phyloP scores from a whole-genome alignment of 192 early-diverging fungal species.

The Coemansia sp. region DNA sequence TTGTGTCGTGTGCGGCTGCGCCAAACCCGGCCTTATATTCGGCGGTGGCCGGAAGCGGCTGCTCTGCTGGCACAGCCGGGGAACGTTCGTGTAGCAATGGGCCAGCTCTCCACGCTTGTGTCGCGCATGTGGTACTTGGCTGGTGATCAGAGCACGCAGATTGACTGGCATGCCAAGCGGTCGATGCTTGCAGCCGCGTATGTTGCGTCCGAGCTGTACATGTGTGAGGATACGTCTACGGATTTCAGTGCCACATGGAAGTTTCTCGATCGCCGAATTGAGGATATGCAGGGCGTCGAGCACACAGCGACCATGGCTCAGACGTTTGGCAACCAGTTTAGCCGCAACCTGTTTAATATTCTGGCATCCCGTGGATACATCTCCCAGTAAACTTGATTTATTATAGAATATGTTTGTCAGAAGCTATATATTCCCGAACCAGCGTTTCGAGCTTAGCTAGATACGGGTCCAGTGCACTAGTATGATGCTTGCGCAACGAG shows the following conservation, averaged over 20 bases:
- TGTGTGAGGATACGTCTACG: conserved; percentile 85
- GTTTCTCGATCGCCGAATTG: conserved; percentile 80
- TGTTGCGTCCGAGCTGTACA: conserved; percentile 85
- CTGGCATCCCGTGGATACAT: conserved; percentile 41
- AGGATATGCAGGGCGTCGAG: conserved; percentile 65
- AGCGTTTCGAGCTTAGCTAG: conserved; percentile 58
- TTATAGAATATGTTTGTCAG: not conserved
- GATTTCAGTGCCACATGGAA: conserved; percentile 68
- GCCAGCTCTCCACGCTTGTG: conserved; percentile 67
- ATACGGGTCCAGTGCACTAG: conserved; percentile 59
- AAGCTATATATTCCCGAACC: conserved; percentile 23
- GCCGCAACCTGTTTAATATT: conserved; percentile 50
- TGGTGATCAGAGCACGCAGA: conserved; percentile 77
- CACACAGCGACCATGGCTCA: conserved; percentile 15
- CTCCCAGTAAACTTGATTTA: conserved; percentile 6
- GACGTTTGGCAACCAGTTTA: conserved; percentile 34
- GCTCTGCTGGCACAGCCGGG: conserved; percentile 78
- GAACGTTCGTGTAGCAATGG: conserved; percentile 68
- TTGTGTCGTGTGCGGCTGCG: conserved; percentile 66
- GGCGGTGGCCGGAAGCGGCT: conserved; percentile 74
- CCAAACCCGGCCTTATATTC: conserved; percentile 68
- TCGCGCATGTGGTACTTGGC: conserved; percentile 89
- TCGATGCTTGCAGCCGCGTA: conserved; percentile 80
- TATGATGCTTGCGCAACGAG: conserved; percentile 56
- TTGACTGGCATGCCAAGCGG: conserved; percentile 87